Base-by-base conservation (phyloP, 2,329 filamentous ascomycete genomes). In the Fusarium poae region DNA sequence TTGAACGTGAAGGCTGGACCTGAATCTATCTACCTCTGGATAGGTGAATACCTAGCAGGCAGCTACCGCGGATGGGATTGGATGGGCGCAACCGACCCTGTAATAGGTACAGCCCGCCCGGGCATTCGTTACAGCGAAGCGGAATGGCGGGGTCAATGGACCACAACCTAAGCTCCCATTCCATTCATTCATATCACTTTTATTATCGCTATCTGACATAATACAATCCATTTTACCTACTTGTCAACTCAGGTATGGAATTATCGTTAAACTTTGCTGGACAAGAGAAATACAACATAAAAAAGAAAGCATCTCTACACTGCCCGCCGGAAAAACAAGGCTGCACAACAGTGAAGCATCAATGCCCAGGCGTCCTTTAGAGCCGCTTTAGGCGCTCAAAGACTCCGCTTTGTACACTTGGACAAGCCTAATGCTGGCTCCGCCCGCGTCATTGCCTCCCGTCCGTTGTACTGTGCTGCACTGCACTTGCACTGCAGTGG, bases 401-500 rank as follows among this genome's bases (percentile, higher is more conserved):
- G 50, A 32, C 43, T 58, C 58, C 62, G 64, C 62, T 60, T 25
- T 49, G 57, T 63, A 40, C 55, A 51, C 48, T 35, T 51, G 45
- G 45, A 49, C 45, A 42, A 42, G 21, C 23, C 40, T 27, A 43
- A 39, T 9, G 37, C 39, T 68, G 32, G 37, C 52, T 63, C 62
- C 30, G 49, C 65, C 62, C 58, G 60, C 70, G 67, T 73, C 72
- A 73, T 74, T 52, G 63, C 65, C 55, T 40, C 21, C 30, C 30
- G 13, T 34, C n/a, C 16, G 16, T 34, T 34, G 32, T 34, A 34
- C 35, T 44, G 29, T 13, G 10, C 30, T 60, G 42, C 34, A 23
- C 42, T 23, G 27, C 27, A 8, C 27, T 27, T 23, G 27, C 27
- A 8, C 27, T 27, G 45, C 58, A 39, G 50, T 43, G 25, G 42